Evolutionary conservation across 768 basidiomycete genomes (phyloP).

Genomic region (Podaxis sp.): DNA sequence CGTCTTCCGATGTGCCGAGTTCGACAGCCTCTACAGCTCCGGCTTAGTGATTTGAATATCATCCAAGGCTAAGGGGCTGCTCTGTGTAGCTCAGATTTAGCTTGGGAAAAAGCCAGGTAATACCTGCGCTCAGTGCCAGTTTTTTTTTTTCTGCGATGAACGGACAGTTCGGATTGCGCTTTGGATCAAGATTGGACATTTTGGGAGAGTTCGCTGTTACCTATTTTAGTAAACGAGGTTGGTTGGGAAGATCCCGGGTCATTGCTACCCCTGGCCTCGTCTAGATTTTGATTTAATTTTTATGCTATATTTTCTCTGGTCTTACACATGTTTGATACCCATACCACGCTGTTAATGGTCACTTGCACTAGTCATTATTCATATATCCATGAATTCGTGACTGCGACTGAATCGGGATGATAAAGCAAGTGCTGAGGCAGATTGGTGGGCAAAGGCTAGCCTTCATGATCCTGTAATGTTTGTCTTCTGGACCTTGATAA

Average conservation of each 20-base stretch:
- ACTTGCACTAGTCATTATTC: background rate
- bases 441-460: too few relatives aligned
- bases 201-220: background rate
- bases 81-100: background rate
- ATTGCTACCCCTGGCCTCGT: background rate
- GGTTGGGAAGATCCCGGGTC: background rate
- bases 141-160: background rate
- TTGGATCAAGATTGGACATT: background rate
- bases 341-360: background rate
- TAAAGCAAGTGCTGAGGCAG: too few relatives aligned
- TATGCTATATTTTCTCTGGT: constrained; percentile 1
- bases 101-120: background rate
- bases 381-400: too few relatives aligned
- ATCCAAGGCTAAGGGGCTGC: background rate
- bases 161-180: background rate
- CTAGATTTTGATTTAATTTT: background rate
- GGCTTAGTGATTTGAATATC: background rate
- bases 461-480: too few relatives aligned
- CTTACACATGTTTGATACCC: background rate
- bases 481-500: too few relatives aligned
- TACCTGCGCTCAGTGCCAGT: background rate
- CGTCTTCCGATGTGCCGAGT: background rate
- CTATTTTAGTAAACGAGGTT: background rate
- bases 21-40: background rate
- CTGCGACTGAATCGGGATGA: too few relatives aligned